These are phyloP conservation scores for Xylariaceae sp. DNA, from an alignment of 2,329 filamentous ascomycete genomes.

Conservation along the genomic window DNA sequence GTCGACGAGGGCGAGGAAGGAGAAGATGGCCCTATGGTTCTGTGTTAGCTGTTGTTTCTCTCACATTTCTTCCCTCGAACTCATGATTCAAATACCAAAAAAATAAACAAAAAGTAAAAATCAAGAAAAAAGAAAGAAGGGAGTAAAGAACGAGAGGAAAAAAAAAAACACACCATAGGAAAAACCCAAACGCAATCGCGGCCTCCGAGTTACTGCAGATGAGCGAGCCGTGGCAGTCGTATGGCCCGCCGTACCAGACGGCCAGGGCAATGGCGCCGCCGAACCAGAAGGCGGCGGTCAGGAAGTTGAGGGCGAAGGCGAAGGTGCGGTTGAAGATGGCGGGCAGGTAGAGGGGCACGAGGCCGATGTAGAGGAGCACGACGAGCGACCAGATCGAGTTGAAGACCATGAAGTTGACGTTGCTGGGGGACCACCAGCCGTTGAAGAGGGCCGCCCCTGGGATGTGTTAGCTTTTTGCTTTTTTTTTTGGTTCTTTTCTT, in stretches of 20 bases:
- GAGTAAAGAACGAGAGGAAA: neutral
- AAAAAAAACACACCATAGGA: slow-evolving; percentile 46
- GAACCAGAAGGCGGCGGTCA: slow-evolving; percentile 88
- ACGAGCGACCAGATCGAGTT: slow-evolving; percentile 70
- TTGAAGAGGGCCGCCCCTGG: slow-evolving; percentile 50
- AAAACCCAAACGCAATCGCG: slow-evolving; percentile 60
- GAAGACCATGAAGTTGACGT: slow-evolving; percentile 76
- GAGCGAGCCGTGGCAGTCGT: slow-evolving; percentile 45
- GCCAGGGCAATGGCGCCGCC: slow-evolving; percentile 75
- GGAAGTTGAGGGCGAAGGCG: slow-evolving; percentile 60
- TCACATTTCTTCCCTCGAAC: neutral
- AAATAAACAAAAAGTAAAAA: too few species aligned
- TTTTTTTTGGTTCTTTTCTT: neutral
- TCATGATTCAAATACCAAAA: neutral
- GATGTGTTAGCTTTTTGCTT: neutral
- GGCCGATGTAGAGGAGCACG: slow-evolving; percentile 62
- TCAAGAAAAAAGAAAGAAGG: too few species aligned
- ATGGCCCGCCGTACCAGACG: slow-evolving; percentile 53
- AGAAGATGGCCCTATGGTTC: slow-evolving; percentile 42
- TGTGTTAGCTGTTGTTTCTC: neutral
- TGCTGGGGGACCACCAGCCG: slow-evolving; percentile 44
- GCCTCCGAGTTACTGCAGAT: slow-evolving; percentile 59
- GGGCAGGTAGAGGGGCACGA: slow-evolving; percentile 60
- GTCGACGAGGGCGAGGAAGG: slow-evolving; percentile 44
- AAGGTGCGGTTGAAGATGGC: slow-evolving; percentile 58